Base-by-base conservation (phyloP, 257 asterid genomes). In the Capsicum pubescens region DNA sequence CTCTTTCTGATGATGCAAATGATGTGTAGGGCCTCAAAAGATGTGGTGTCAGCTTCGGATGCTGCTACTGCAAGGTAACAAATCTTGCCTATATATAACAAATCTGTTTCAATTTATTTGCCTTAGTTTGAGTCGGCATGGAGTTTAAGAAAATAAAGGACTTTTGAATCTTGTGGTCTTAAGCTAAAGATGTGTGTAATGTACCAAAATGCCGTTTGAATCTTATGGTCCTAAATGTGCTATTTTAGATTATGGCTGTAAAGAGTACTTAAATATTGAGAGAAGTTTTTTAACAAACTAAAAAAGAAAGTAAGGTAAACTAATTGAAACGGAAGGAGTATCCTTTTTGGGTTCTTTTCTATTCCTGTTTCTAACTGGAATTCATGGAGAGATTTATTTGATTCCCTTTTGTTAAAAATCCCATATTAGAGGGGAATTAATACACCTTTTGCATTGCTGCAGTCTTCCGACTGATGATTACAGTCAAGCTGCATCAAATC, bases 401-500 rank as follows among this genome's bases (percentile, higher is more conserved):
- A 39, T 15, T 39, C 44, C 44, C 44, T 39, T 39, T 3, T 39
- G 44, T 39, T 4, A 39, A 39, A 39, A 39, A 39, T 58, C 21
- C 48, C 35, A 55, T 59, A 58, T 83, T 87, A 35, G 64, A 36
- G 44, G 57, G 66, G 79, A 81, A 82, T 71, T 86, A 50, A 82
- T 39, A 16, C 82, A 64, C 83, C 79, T 71, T 79, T 67, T 85
- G 82, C 83, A 82, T 82, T 84, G 55, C 69, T 85, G 52, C 91
- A 95, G 95, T 72, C 90, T 87, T 74, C 84, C 90, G 48, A 55
- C 46, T 69, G 87, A 84, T 85, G 80, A 63, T 50, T 86, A 84
- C 83, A 80, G 87, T 82, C 87, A 85, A 88, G 89, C 88, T 86
- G 95, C 94, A 86, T 88, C 95, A 79, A 89, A 46, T 89, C 84